A percentile compares a stretch with the other conserved stretches of the same genome.
These are phyloP conservation scores for Clarireedia hainanense DNA, from an alignment of 2,329 filamentous ascomycete genomes.

Conservation along the genomic window DNA sequence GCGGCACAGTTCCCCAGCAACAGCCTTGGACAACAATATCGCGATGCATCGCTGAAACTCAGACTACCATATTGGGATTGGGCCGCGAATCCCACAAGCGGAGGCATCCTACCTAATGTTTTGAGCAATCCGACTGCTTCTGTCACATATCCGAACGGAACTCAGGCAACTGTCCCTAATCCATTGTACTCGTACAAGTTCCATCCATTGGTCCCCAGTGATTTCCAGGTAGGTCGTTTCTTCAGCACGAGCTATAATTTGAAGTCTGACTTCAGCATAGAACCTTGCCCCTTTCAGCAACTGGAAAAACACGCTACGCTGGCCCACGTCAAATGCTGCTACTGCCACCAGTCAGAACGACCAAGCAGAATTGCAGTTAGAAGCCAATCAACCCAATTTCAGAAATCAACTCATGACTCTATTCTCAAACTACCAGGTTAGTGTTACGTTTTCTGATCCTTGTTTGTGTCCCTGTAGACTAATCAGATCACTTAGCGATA, in stretches of 20 bases:
- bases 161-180: constrained; percentile 54
- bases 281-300: background rate
- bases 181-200: constrained; percentile 54
- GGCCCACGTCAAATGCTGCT: background rate
- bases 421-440: constrained; percentile 9
- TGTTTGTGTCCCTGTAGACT: background rate
- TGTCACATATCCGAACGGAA: constrained; percentile 29
- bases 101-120: constrained; percentile 32
- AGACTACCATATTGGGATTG: constrained; percentile 42
- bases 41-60: constrained; percentile 31
- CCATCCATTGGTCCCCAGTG: constrained; percentile 33
- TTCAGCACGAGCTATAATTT: background rate
- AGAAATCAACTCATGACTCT: constrained; percentile 8
- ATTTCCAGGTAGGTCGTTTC: background rate
- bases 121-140: constrained; percentile 1
- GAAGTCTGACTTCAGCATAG: background rate
- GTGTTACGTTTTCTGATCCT: background rate
- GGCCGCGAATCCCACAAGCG: constrained; percentile 35
- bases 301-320: background rate
- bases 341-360: constrained; percentile 2
- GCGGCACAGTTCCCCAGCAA: constrained; percentile 44
- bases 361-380: background rate
- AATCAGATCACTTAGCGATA: background rate
- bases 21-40: constrained; percentile 38
- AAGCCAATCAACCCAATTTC: constrained; percentile 6